phyloP scores from a whole-genome alignment of 2,329 filamentous ascomycete species.

The Magnaporthales sp. region DNA sequence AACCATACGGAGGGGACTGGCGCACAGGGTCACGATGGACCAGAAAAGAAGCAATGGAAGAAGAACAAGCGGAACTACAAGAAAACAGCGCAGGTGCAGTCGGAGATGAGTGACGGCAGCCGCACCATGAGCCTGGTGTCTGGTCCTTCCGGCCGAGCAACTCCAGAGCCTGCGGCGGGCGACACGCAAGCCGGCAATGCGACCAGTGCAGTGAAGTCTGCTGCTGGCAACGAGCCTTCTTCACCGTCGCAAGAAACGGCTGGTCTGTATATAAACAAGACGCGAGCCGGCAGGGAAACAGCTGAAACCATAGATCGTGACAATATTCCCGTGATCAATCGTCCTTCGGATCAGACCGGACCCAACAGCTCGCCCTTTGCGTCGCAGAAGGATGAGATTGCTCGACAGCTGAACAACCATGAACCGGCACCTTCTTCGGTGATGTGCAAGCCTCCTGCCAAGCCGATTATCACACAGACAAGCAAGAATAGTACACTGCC shows the following conservation, averaged over 20 bases:
- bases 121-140: neutral
- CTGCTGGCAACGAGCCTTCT: neutral
- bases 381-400: constrained; percentile 5
- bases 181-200: neutral
- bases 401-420: neutral
- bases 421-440: neutral
- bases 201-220: neutral
- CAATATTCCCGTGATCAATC: neutral
- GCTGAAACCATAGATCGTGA: no score
- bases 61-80: neutral
- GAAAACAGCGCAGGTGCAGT: neutral
- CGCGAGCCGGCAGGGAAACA: neutral
- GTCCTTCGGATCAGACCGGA: neutral
- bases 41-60: neutral
- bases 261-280: neutral
- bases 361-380: neutral
- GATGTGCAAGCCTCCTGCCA: neutral
- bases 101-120: neutral
- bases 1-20: neutral
- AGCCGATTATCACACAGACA: neutral
- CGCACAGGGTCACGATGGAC: neutral
- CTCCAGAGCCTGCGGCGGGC: neutral
- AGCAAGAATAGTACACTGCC: constrained; percentile 2
- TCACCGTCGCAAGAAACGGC: neutral
- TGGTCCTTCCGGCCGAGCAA: neutral